Evolutionary conservation across 306 rosid species (phyloP), one percentile per base, ranked within the genome.

Genomic region (Comarum palustre): DNA sequence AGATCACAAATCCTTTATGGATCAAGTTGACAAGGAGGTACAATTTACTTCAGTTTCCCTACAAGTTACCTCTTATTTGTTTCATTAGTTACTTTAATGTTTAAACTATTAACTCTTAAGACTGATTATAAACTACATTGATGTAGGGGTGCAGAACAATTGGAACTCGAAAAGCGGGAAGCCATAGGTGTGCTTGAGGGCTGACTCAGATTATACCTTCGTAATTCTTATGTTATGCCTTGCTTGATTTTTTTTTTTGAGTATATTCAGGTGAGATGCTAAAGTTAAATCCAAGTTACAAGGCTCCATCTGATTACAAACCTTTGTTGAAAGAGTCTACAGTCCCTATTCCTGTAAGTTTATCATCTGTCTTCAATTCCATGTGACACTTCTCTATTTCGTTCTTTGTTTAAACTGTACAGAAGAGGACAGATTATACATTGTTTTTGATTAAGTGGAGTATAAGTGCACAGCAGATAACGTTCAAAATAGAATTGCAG

Each of bases 141-240:
- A 67, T 74, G 71, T 57, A 77, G 91, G n/a, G 77, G 69, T 66
- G 74, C 69, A 22, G 93, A 89, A 83, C 79, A 85, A 66, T 90
- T 94, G 71, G 90, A 89, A 79, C 86, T 87, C 66, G 96, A 94
- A 88, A 89, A 88, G 88, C 81, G 87, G 54, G 96, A 89, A 85
- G 84, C 76, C 75, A 85, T 94, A 82, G 97, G 97, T 94, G 67
- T 31, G 83, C 80, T 66, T 75, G 31, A 62, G 34, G 27, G 62
- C 77, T n/a, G 63, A 68, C 58, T 59, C 84, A 22, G 61, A 73
- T 66, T 85, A 20, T 75, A 38, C 71, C 29, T 34, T 68, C 13
- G 43, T 60, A 15, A 61, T 43, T 45, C 38, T 47, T 31, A 19
- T 69, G 19, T n/a, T 70, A 41, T 76, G 55, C 57, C 48, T 63